phyloP scores from a whole-genome alignment of 2,329 filamentous ascomycete genomes.

The Pestalotiopsis sp. region DNA sequence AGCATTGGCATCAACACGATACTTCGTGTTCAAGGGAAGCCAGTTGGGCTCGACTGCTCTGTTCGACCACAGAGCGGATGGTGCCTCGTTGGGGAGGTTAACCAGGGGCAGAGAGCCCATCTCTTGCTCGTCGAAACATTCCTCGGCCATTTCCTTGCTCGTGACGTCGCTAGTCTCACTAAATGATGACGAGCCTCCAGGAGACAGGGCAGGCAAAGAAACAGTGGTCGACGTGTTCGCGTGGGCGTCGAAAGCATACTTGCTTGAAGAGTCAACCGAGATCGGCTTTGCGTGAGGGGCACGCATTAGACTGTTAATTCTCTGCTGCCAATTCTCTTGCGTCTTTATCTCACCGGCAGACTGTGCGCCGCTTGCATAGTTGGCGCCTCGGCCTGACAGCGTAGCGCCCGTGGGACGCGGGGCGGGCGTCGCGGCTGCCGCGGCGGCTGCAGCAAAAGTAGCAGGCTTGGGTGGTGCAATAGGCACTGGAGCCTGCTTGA shows the following conservation, averaged over 20 bases:
- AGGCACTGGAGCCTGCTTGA: conserved; percentile 40
- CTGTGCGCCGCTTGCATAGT: conserved; percentile 28
- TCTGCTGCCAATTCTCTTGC: conserved; percentile 71
- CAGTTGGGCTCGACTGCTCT: conserved; percentile 53
- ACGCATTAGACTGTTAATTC: conserved; percentile 79
- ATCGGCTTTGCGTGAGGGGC: conserved; percentile 56
- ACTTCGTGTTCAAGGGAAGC: conserved; percentile 56
- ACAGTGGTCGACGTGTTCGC: conserved; percentile 64
- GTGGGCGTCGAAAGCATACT: conserved; percentile 61
- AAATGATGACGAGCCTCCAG: conserved; percentile 27
- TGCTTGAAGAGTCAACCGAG: conserved; percentile 69
- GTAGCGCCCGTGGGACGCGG: conserved; percentile 13
- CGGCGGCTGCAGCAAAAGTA: conserved; percentile 45
- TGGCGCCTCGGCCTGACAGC: conserved; percentile 22
- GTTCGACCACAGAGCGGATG: conserved; percentile 62
- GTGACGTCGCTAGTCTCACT: conserved; percentile 48
- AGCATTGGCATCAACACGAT: conserved; percentile 50
- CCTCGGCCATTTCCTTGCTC: conserved; percentile 73
- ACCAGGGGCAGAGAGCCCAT: conserved; percentile 77
- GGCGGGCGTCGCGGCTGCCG: conserved; percentile 24
- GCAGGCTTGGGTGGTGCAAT: conserved; percentile 37
- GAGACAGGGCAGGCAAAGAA: conserved; percentile 59
- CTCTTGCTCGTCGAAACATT: conserved; percentile 81
- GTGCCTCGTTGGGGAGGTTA: conserved; percentile 64
- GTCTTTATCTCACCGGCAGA: conserved; percentile 31